Base-by-base conservation (phyloP, 176 grass and related monocot genomes). In the Raddia distichophylla region DNA sequence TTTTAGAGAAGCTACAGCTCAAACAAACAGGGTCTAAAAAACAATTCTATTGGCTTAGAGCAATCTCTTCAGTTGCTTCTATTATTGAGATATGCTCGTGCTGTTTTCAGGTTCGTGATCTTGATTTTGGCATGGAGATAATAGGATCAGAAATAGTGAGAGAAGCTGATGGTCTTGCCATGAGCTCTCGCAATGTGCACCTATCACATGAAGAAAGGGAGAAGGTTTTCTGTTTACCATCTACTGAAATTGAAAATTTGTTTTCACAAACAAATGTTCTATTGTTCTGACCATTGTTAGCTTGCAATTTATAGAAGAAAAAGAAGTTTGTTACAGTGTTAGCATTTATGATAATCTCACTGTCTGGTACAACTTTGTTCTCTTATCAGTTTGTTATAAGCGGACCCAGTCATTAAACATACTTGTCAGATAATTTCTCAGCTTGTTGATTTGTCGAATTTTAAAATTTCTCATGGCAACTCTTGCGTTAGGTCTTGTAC, bases 131-230 rank as follows among this genome's bases (percentile, higher is more conserved):
- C n/a, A 61, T 98, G 60, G 82, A 93, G 79, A 86, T 98, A 75
- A 60, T 98, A 61, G 96, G 96, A 54, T 93, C 90, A 52, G 89
- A 95, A 80, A 95, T 95, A 82, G 73, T 98, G 72, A 87, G 93
- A 51, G 96, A 95, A 91, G 76, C 79, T 79, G 96, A 98, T 86
- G 93, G 96, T 64, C 90, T 95, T 84, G 93, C 96, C 19, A 95
- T 98, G 96, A 95, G 93, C 87, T 98, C 96, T 37, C 85, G 96
- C 12, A 98, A 98, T 82, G 96, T 95, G 84, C 86, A 22, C 67
- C 87, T 98, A 17, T 91, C 76, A 2, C 19, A 4, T 18, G 56
- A 81, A 70, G 79, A 98, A 61, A 87, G 90, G 70, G 80, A 93
- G 47, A 92, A 95, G 92, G 95, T 98, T 40, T 5, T 40, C 37